Conservation (phyloP, 176 grass and related monocot species). For the Thalia dealbata region DNA sequence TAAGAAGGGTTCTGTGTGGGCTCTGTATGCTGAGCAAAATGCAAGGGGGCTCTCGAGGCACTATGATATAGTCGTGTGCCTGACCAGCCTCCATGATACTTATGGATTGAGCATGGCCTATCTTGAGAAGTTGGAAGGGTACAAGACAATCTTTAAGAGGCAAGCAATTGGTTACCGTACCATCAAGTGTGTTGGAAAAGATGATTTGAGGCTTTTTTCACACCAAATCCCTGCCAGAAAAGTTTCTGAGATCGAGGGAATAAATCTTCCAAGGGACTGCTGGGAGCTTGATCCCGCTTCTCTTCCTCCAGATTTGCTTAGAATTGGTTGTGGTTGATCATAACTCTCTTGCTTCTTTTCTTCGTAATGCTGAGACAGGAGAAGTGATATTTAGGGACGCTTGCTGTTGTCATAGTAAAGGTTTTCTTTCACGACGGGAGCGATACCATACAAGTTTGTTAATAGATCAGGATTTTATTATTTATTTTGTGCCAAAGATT, state of each 20-base stretch:
- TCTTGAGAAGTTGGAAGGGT: constrained; percentile 72
- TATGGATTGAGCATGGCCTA: constrained; percentile 62
- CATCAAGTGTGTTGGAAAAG: constrained; percentile 38
- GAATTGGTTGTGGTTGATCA: constrained; percentile 2
- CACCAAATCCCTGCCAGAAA: constrained; percentile 65
- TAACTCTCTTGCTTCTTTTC: neutral
- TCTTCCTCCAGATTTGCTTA: constrained; percentile 49
- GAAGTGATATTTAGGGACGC: neutral
- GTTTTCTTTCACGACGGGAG: neutral
- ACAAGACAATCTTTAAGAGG: constrained; percentile 74
- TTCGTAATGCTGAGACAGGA: neutral
- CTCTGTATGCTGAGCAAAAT: constrained; percentile 29
- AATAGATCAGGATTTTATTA: neutral
- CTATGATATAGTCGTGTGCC: constrained; percentile 66
- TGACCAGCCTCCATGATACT: constrained; percentile 44
- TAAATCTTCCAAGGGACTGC: constrained; percentile 41
- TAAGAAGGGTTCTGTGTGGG: constrained; percentile 74
- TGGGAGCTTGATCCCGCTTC: constrained; percentile 95
- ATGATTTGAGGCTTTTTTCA: constrained; percentile 40
- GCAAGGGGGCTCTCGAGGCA: constrained; percentile 13
- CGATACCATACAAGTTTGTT: neutral
- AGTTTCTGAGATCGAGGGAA: constrained; percentile 33
- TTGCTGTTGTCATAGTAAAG: neutral
- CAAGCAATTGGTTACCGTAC: constrained; percentile 35
- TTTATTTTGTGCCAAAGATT: neutral